These are phyloP conservation scores for Fusarium chlamydosporum DNA, from an alignment of 2,329 filamentous ascomycete species.

Conservation along the genomic window DNA sequence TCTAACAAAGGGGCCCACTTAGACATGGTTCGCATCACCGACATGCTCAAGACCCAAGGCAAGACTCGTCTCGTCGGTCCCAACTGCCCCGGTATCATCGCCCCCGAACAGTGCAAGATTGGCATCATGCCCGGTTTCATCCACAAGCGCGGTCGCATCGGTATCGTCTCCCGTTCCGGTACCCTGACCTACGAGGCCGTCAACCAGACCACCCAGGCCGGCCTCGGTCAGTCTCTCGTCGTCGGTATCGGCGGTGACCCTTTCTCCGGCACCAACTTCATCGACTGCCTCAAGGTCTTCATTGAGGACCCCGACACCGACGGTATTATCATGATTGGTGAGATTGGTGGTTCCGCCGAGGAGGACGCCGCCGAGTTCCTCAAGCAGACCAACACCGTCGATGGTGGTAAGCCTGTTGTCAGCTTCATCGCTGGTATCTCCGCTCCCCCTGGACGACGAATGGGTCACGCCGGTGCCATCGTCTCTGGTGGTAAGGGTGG, in stretches of 20 bases:
- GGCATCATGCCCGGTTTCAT: slow-evolving; percentile 99
- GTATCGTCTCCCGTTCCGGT: slow-evolving; percentile 97
- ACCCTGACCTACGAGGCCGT: slow-evolving; percentile 99
- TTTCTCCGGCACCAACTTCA: slow-evolving; percentile 99
- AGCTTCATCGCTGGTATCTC: slow-evolving; percentile 99
- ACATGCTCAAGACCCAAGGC: slow-evolving; percentile 96
- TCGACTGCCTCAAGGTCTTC: slow-evolving; percentile 98
- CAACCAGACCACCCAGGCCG: slow-evolving; percentile 98
- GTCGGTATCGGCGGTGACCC: slow-evolving; percentile 98
- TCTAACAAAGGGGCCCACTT: slow-evolving; percentile 36
- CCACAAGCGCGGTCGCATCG: slow-evolving; percentile 98
- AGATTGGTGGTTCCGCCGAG: slow-evolving; percentile 97
- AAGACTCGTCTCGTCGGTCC: slow-evolving; percentile 97
- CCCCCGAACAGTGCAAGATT: slow-evolving; percentile 97
- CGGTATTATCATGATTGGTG: slow-evolving; percentile 99
- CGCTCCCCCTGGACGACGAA: slow-evolving; percentile 93
- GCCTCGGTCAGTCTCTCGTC: slow-evolving; percentile 97
- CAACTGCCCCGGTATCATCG: slow-evolving; percentile 99
- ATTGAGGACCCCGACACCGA: slow-evolving; percentile 95
- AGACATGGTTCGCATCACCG: slow-evolving; percentile 99
- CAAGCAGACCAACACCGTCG: slow-evolving; percentile 88
- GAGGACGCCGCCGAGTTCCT: slow-evolving; percentile 98
- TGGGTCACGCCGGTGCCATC: slow-evolving; percentile 99
- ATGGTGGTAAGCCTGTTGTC: slow-evolving; percentile 91
- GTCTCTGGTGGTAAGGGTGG: slow-evolving; percentile 98